These are phyloP conservation scores for Monosporascus sp. DNA, from an alignment of 2,329 filamentous ascomycete species.

Conservation along the genomic window DNA sequence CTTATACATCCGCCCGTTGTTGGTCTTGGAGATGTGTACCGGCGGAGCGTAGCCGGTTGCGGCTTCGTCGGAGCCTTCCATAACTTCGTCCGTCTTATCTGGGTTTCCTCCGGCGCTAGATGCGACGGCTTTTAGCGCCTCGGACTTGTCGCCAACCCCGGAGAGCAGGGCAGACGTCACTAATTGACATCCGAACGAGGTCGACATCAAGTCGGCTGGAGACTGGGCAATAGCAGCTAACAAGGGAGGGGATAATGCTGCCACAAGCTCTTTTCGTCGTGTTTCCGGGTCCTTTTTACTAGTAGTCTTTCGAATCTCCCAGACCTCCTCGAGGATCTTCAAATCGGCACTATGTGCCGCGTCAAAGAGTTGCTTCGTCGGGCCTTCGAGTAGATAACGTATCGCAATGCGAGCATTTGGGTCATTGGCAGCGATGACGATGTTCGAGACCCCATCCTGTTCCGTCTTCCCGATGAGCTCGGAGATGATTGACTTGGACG, in stretches of 20 bases:
- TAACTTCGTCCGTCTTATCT: slow-evolving; percentile 33
- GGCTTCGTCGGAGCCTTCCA: slow-evolving; percentile 31
- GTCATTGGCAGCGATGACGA: slow-evolving; percentile 61
- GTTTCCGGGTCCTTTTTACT: slow-evolving; percentile 86
- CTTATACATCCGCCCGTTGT: slow-evolving; percentile 81
- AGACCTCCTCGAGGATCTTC: slow-evolving; percentile 69
- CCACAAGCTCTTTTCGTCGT: slow-evolving; percentile 71
- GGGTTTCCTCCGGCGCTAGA: slow-evolving; percentile 55
- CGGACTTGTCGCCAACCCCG: slow-evolving; percentile 68
- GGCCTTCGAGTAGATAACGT: slow-evolving; percentile 73
- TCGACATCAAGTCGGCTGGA: slow-evolving; percentile 63
- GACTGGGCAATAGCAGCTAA: slow-evolving; percentile 67
- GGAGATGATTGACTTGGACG: slow-evolving; percentile 77
- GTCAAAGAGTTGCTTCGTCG: slow-evolving; percentile 57
- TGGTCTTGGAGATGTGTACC: slow-evolving; percentile 55
- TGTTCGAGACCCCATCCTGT: slow-evolving; percentile 56
- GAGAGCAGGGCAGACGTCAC: slow-evolving; percentile 77
- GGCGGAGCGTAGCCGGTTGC: slow-evolving; percentile 17
- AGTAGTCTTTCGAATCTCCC: slow-evolving; percentile 72
- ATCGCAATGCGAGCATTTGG: slow-evolving; percentile 61
- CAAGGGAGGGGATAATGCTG: slow-evolving; percentile 67
- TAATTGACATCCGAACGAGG: slow-evolving; percentile 82
- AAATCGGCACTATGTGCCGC: slow-evolving; percentile 59
- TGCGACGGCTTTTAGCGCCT: slow-evolving; percentile 67
- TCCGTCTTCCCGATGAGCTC: slow-evolving; percentile 74